Percentiles rank a stretch among this genome's conserved stretches.
phyloP scores from a whole-genome alignment of 2,329 filamentous ascomycete species.

The Drechslerella coelobrocha region DNA sequence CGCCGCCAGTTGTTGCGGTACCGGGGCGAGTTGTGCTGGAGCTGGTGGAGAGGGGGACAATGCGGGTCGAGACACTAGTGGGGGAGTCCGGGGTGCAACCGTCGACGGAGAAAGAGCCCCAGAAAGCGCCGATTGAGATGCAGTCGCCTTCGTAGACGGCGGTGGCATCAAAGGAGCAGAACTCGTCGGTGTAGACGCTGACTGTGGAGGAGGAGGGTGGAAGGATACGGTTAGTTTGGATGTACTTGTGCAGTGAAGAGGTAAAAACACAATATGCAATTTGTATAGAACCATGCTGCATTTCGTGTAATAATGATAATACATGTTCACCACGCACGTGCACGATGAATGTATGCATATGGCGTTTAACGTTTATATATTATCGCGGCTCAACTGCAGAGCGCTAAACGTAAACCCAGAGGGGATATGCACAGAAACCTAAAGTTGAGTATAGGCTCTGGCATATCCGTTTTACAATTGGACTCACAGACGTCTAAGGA shows the following conservation, averaged over 20 bases:
- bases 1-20: not conserved
- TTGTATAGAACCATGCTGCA: too few species aligned
- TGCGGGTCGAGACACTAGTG: slow-evolving; percentile 24
- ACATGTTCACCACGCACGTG: too few species aligned
- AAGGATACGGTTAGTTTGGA: not conserved
- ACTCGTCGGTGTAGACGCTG: slow-evolving; percentile 35
- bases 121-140: slow-evolving; percentile 28
- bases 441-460: slow-evolving; percentile 4
- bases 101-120: slow-evolving; percentile 44
- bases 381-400: not conserved
- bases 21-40: slow-evolving; percentile 7
- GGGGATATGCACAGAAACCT: too few species aligned
- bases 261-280: too few species aligned
- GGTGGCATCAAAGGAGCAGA: slow-evolving; percentile 27
- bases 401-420: not conserved
- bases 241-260: too few species aligned
- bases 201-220: slow-evolving; percentile 4
- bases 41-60: slow-evolving; percentile 20
- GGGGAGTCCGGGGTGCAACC: slow-evolving; percentile 15
- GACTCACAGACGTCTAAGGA: too few species aligned
- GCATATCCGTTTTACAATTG: too few species aligned
- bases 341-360: not conserved
- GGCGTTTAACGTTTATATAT: not conserved
- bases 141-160: slow-evolving; percentile 21
- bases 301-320: too few species aligned